These are phyloP conservation scores for Yarrowia sp. DNA, from an alignment of 805 yeast species.

Conservation along the genomic window DNA sequence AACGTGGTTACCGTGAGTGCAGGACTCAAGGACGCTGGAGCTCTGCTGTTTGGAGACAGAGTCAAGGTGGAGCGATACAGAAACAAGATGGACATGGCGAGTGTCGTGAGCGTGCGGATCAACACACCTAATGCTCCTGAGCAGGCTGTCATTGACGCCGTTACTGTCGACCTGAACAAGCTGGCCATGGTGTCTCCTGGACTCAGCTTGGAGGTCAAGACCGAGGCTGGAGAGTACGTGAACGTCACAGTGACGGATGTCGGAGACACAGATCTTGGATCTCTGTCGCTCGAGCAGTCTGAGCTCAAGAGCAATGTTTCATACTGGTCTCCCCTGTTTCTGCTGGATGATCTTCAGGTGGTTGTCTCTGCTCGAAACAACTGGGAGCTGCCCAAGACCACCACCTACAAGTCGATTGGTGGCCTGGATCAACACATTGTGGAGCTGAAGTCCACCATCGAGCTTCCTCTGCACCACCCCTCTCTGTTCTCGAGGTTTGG, in stretches of 20 bases:
- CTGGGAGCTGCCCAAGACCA: conserved; percentile 28
- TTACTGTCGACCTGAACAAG: conserved; percentile 42
- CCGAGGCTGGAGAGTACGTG: conserved; percentile 37
- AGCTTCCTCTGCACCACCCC: conserved; percentile 78
- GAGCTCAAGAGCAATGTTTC: conserved; percentile 27
- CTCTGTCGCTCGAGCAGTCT: conserved; percentile 39
- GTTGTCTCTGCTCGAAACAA: conserved; percentile 28
- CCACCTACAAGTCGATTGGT: conserved; percentile 61
- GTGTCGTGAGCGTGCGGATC: conserved; percentile 41
- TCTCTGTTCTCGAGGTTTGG: conserved; percentile 76
- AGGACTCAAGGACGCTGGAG: conserved; percentile 44
- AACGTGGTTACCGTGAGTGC: conserved; percentile 35
- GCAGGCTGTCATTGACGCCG: conserved; percentile 31
- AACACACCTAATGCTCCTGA: conserved; percentile 32
- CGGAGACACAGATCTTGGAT: conserved; percentile 44
- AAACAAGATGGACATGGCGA: conserved; percentile 50
- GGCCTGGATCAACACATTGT: conserved; percentile 69
- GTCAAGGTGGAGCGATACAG: conserved; percentile 47
- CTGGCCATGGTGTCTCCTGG: conserved; percentile 35
- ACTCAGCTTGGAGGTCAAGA: conserved; percentile 43
- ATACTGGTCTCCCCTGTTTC: conserved; percentile 51
- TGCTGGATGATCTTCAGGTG: conserved; percentile 30
- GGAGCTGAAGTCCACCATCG: conserved; percentile 61
- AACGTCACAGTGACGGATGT: conserved; percentile 53
- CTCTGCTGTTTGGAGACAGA: conserved; percentile 51